Evolutionary conservation across 805 yeast genomes (phyloP).

Genomic region (Lachancea lanzarotensis): DNA sequence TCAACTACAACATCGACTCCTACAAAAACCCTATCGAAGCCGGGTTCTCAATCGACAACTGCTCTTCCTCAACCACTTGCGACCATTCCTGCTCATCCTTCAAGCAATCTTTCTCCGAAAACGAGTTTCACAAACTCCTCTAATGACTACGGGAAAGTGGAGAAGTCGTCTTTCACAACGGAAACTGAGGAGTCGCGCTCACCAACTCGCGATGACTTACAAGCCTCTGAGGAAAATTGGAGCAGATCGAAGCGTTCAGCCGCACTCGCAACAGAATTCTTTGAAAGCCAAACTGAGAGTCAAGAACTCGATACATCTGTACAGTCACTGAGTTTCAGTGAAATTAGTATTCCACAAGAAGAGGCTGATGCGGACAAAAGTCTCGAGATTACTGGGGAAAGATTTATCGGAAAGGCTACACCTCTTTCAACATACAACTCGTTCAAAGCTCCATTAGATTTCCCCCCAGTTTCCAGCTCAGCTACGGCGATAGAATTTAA

Average conservation of each 20-base stretch:
- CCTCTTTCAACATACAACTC: slow-evolving; percentile 9
- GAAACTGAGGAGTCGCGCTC: too few species aligned
- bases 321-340: neutral
- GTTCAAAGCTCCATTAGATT: slow-evolving; percentile 3
- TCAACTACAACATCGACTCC: slow-evolving; percentile 1
- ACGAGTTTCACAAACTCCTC: too few species aligned
- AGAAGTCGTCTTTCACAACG: too few species aligned
- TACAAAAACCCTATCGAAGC: neutral
- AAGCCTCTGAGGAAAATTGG: neutral
- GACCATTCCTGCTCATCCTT: neutral
- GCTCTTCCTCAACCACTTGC: neutral
- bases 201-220: too few species aligned
- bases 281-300: neutral
- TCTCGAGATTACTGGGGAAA: slow-evolving; percentile 12
- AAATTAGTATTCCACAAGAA: neutral
- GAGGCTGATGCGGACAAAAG: slow-evolving; percentile 9
- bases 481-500: neutral
- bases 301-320: neutral
- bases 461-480: neutral
- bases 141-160: too few species aligned
- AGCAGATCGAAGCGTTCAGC: neutral
- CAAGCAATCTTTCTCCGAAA: too few species aligned
- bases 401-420: slow-evolving; percentile 4
- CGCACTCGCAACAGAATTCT: neutral
- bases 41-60: neutral